Conservation (phyloP, 441 rosid species). For the Biscutella laevigata region DNA sequence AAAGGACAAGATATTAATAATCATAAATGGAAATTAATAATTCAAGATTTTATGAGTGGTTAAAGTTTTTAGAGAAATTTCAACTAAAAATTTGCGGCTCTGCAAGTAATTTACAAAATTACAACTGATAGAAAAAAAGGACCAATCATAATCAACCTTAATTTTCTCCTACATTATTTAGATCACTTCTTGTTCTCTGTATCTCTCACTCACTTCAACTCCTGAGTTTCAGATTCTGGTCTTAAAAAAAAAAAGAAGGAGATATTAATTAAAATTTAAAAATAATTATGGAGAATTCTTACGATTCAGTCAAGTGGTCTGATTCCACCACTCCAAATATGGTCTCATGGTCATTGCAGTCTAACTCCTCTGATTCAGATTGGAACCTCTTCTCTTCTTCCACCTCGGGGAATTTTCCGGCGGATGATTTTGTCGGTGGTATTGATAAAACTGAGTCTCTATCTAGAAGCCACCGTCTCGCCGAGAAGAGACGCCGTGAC, state of each 20-base stretch:
- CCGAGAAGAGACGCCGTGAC: slow-evolving; percentile 88
- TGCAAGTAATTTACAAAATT: no score
- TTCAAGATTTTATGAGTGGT: no score
- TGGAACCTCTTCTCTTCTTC: slow-evolving; percentile 29
- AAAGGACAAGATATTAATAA: no score
- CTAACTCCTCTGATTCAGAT: slow-evolving; percentile 27
- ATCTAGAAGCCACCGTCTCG: slow-evolving; percentile 81
- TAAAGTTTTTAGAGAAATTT: background rate
- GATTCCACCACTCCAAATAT: slow-evolving; percentile 23
- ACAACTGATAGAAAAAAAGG: no score
- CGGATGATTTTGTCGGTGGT: slow-evolving; percentile 29
- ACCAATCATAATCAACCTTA: slow-evolving; percentile 28
- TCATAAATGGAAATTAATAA: no score
- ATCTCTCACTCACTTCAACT: slow-evolving; percentile 19
- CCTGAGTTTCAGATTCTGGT: slow-evolving; percentile 9
- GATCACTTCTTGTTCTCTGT: slow-evolving; percentile 13
- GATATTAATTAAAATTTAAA: background rate
- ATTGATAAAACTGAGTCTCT: slow-evolving; percentile 41
- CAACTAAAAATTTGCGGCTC: slow-evolving; percentile 20
- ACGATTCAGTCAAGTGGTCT: slow-evolving; percentile 31
- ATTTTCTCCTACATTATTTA: slow-evolving; percentile 23
- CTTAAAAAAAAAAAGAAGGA: background rate
- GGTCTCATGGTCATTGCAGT: slow-evolving; percentile 32
- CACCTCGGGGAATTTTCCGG: slow-evolving; percentile 19
- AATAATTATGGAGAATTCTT: slow-evolving; percentile 14